Conservation (phyloP, 1,284 basidiomycete species). For the Ustilago bromivora region DNA sequence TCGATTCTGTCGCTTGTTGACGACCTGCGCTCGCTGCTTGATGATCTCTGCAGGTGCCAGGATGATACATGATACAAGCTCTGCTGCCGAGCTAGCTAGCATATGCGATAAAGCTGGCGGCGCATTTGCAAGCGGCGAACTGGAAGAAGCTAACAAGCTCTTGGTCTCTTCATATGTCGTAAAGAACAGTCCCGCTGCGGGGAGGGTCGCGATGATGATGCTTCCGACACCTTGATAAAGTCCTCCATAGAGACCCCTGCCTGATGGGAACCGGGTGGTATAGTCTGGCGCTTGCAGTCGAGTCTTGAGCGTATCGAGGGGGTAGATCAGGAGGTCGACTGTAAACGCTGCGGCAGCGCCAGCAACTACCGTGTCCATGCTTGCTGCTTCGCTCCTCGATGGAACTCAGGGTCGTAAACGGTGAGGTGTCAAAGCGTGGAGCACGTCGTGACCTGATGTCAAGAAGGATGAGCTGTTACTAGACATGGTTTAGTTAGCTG, state of each 20-base stretch:
- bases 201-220: constrained; percentile 93
- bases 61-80: constrained; percentile 59
- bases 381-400: neutral
- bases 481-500: neutral
- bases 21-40: constrained; percentile 62
- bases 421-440: neutral
- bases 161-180: constrained; percentile 60
- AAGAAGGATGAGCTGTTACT: neutral
- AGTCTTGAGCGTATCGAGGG: constrained; percentile 97
- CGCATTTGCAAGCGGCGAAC: constrained; percentile 40
- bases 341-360: constrained; percentile 65
- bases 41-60: constrained; percentile 64
- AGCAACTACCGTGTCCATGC: constrained; percentile 54
- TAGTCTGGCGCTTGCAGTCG: constrained; percentile 83
- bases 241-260: constrained; percentile 85
- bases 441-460: neutral
- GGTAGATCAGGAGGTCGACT: constrained; percentile 90
- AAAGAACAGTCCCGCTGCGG: constrained; percentile 74
- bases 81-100: constrained; percentile 53
- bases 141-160: constrained; percentile 36
- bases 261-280: constrained; percentile 78
- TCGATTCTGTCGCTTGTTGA: constrained; percentile 43
- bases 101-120: constrained; percentile 50
- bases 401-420: neutral
- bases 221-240: constrained; percentile 97